Conservation (phyloP, 345 rosid genomes). For the Heritiera littoralis region DNA sequence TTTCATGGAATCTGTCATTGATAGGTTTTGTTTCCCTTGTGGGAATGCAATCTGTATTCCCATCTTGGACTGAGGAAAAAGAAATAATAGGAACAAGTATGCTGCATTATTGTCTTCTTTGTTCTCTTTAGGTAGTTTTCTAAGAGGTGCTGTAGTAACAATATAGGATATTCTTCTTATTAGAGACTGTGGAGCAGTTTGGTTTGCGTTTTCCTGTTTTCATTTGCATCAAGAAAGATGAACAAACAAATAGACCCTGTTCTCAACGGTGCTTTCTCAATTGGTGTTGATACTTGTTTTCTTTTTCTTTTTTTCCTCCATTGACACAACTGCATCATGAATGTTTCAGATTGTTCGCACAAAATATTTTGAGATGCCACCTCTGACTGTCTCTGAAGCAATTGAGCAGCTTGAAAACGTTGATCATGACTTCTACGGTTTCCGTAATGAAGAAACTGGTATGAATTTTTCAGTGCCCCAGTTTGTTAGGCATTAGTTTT, state of each 20-base stretch:
- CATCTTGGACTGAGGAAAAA: slow-evolving; percentile 26
- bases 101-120: slow-evolving; percentile 21
- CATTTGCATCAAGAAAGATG: slow-evolving; percentile 11
- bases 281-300: too few species aligned
- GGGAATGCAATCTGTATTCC: neutral
- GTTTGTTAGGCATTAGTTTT: neutral
- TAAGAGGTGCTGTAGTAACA: neutral
- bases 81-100: neutral
- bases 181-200: neutral
- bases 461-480: slow-evolving; percentile 17
- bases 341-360: slow-evolving; percentile 73
- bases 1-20: neutral
- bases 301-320: neutral
- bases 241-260: slow-evolving; percentile 28
- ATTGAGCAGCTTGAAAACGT: slow-evolving; percentile 85
- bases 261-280: neutral
- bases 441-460: slow-evolving; percentile 91
- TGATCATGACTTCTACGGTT: slow-evolving; percentile 86
- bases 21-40: too few species aligned
- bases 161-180: neutral
- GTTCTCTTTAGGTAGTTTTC: neutral
- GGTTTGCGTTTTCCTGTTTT: neutral
- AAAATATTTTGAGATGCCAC: slow-evolving; percentile 89
- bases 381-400: slow-evolving; percentile 78
- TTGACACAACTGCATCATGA: neutral